Conservation (phyloP, 208 protist genomes). For the Herpetomonas muscarum region DNA sequence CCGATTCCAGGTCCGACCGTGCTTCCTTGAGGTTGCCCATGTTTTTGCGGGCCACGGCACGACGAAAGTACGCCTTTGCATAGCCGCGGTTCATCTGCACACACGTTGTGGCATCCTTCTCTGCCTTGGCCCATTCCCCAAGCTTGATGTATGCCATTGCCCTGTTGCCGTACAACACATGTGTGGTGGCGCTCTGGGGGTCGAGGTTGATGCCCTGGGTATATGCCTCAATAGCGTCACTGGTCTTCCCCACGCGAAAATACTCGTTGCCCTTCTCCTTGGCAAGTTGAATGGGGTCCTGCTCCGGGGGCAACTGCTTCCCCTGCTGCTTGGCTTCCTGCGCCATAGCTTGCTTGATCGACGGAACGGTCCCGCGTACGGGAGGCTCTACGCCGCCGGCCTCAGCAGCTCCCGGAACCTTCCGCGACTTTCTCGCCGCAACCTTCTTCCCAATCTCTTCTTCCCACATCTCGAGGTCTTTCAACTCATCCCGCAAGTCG, state of each 20-base stretch:
- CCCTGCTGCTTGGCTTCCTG: conserved; percentile 18
- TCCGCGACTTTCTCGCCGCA: conserved; percentile 35
- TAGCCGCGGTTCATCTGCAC: conserved; percentile 79
- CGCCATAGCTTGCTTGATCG: conserved; percentile 71
- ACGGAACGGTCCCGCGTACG: conserved; percentile 83
- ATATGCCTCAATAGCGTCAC: conserved; percentile 81
- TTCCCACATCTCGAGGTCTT: conserved; percentile 79
- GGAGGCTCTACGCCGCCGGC: conserved; percentile 36
- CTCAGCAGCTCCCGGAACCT: conserved; percentile 11
- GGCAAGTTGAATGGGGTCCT: conserved; percentile 51
- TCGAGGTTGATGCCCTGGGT: conserved; percentile 83
- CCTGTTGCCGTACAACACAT: conserved; percentile 86
- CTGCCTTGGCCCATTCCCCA: conserved; percentile 63
- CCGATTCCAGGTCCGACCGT: conserved; percentile 77
- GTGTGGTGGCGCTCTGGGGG: conserved; percentile 41
- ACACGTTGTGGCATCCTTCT: conserved; percentile 77
- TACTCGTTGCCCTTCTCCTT: conserved; percentile 85
- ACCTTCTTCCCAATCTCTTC: conserved; percentile 44
- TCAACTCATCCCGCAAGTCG: conserved; percentile 84
- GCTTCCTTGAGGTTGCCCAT: conserved; percentile 82
- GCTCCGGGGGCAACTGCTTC: conserved; percentile 13
- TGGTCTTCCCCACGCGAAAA: conserved; percentile 64
- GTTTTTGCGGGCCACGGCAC: conserved; percentile 79
- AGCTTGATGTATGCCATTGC: conserved; percentile 83
- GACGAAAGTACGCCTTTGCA: conserved; percentile 85